Conservation (phyloP, 2,329 filamentous ascomycete genomes). For the Colletotrichum simmondsii region DNA sequence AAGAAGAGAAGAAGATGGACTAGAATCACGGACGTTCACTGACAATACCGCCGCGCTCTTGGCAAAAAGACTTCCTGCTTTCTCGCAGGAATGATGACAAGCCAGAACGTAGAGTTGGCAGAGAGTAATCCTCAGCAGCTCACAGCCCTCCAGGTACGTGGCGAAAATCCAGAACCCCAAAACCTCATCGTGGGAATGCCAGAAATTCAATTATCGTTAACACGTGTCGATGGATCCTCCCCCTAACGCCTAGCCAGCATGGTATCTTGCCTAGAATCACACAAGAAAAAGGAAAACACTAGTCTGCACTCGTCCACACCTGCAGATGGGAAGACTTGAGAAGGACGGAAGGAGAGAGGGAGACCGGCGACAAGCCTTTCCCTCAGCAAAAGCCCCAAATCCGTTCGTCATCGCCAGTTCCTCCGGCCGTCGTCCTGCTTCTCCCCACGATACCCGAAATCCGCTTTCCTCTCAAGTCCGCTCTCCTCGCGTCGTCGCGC, state of each 20-base stretch:
- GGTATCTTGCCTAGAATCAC: slow-evolving; percentile 22
- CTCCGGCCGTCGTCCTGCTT: neutral
- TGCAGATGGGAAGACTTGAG: neutral
- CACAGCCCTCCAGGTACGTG: neutral
- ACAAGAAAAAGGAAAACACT: neutral
- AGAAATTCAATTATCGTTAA: slow-evolving; percentile 13
- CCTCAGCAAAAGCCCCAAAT: neutral
- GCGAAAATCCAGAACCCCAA: neutral
- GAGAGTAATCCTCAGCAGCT: neutral
- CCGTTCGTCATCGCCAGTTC: neutral
- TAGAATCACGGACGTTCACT: neutral
- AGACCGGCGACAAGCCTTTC: neutral
- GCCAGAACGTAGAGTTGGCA: neutral
- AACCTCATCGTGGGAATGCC: neutral
- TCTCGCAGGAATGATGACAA: neutral
- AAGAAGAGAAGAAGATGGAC: neutral
- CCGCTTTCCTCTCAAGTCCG: neutral
- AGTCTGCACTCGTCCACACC: neutral
- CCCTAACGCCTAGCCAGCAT: slow-evolving; percentile 22
- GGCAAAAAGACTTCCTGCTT: neutral
- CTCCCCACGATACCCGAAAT: neutral
- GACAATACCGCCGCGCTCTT: neutral
- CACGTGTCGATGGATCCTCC: neutral
- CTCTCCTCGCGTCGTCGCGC: neutral
- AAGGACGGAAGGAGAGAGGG: neutral